Conservation (phyloP, 768 basidiomycete genomes). For the Pleurotus sapidus region DNA sequence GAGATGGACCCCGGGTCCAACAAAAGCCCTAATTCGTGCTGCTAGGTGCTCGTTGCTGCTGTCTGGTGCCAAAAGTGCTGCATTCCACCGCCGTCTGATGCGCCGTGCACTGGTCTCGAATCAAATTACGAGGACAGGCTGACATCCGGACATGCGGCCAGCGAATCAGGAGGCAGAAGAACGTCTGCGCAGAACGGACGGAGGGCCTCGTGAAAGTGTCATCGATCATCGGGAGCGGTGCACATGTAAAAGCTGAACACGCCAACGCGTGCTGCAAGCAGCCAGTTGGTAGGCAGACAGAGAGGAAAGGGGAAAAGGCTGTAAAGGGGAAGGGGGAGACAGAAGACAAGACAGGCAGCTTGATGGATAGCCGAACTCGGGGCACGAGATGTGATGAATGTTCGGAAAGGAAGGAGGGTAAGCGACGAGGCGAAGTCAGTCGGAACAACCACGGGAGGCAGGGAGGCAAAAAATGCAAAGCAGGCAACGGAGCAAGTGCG, state of each 20-base stretch:
- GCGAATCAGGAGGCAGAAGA: neutral
- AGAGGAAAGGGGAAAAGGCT: neutral
- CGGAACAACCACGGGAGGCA: too few relatives aligned
- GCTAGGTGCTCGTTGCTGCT: too few relatives aligned
- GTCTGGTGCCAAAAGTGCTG: too few relatives aligned
- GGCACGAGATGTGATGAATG: neutral
- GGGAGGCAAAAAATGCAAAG: too few relatives aligned
- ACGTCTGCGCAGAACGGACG: neutral
- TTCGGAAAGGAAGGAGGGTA: neutral
- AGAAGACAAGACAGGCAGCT: neutral
- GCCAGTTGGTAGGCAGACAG: neutral
- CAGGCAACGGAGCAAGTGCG: too few relatives aligned
- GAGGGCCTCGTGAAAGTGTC: slow-evolving; percentile 2
- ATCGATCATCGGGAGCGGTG: neutral
- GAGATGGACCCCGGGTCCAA: too few relatives aligned
- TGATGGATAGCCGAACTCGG: neutral
- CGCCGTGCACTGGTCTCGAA: too few relatives aligned
- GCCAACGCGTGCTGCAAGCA: neutral
- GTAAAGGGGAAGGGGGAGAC: neutral
- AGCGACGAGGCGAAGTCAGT: too few relatives aligned
- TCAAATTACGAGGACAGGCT: too few relatives aligned
- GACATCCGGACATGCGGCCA: too few relatives aligned
- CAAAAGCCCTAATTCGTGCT: too few relatives aligned
- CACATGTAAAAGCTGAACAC: neutral
- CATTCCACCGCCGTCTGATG: too few relatives aligned